Percentiles rank a stretch among this genome's conserved stretches.
Conservation (phyloP, 108 stramenopile species). For the Cyclotella choctawhatcheeana region DNA sequence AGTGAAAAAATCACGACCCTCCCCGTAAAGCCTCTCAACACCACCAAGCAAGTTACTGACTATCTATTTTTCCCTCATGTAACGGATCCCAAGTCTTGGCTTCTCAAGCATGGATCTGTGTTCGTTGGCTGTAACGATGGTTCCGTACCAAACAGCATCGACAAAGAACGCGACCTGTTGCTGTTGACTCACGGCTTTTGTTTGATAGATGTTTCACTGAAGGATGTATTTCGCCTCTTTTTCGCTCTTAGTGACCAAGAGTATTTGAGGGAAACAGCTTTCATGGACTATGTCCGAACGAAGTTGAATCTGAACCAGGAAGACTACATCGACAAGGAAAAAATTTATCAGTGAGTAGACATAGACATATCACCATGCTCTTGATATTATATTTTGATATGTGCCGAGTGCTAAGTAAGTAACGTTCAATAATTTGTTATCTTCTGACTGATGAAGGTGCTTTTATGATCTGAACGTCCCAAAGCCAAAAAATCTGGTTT, state of each 20-base stretch:
- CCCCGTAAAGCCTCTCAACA: background rate
- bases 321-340: slow-evolving; percentile 4
- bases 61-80: slow-evolving; percentile 26
- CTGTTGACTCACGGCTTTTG: slow-evolving; percentile 27
- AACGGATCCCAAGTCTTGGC: slow-evolving; percentile 23
- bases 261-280: slow-evolving; percentile 9
- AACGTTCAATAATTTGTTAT: no score
- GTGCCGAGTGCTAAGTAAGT: no score
- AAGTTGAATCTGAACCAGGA: slow-evolving; percentile 7
- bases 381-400: no score
- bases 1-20: background rate
- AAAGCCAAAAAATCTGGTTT: slow-evolving; percentile 7
- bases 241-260: slow-evolving; percentile 19
- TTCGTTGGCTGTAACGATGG: slow-evolving; percentile 2
- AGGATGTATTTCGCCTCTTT: slow-evolving; percentile 19
- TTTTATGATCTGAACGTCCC: background rate
- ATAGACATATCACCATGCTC: no score
- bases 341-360: background rate
- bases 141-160: background rate
- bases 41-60: slow-evolving; percentile 2
- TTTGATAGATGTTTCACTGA: slow-evolving; percentile 7
- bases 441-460: no score
- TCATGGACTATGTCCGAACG: slow-evolving; percentile 17
- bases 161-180: slow-evolving; percentile 33
- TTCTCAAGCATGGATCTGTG: slow-evolving; percentile 25